These are phyloP conservation scores for Tolypocladium cylindrosporum DNA, from an alignment of 2,329 filamentous ascomycete species.

Conservation along the genomic window DNA sequence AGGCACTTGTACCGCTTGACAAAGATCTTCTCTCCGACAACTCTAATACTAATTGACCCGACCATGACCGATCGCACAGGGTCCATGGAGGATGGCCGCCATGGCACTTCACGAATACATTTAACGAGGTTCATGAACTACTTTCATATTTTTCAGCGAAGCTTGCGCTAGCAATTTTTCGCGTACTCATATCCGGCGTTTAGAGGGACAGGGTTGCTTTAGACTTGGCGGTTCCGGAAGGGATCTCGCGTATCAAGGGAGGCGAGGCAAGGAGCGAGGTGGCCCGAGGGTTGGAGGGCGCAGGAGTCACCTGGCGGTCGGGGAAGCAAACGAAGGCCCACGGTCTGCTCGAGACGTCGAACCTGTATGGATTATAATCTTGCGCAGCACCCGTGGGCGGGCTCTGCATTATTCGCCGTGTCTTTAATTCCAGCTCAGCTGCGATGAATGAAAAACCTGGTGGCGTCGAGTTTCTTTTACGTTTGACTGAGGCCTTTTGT, in stretches of 20 bases:
- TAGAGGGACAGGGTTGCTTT: slow-evolving; percentile 4
- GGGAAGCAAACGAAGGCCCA: not conserved
- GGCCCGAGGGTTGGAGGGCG: not conserved
- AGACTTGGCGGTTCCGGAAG: slow-evolving; percentile 8
- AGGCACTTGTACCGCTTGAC: not conserved
- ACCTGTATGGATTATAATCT: slow-evolving; percentile 10
- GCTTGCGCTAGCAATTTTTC: slow-evolving; percentile 1
- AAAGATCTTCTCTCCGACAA: not conserved
- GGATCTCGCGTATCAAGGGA: slow-evolving; percentile 2
- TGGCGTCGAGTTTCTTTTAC: not conserved
- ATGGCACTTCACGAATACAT: slow-evolving; percentile 2
- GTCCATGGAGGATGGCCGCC: not conserved
- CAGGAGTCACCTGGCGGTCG: not conserved
- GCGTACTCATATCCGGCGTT: slow-evolving; percentile 11
- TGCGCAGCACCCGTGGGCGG: not conserved
- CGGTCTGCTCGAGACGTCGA: not conserved
- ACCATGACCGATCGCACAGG: not conserved
- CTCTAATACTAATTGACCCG: not conserved
- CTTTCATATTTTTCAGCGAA: slow-evolving; percentile 4
- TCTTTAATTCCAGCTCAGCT: not conserved
- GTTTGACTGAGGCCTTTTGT: not conserved
- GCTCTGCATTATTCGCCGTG: not conserved
- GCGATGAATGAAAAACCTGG: not conserved
- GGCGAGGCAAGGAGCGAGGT: not conserved
- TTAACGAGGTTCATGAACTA: slow-evolving; percentile 7